These are phyloP conservation scores for Phytophthora palmivora DNA, from an alignment of 352 stramenopile genomes.

Conservation along the genomic window DNA sequence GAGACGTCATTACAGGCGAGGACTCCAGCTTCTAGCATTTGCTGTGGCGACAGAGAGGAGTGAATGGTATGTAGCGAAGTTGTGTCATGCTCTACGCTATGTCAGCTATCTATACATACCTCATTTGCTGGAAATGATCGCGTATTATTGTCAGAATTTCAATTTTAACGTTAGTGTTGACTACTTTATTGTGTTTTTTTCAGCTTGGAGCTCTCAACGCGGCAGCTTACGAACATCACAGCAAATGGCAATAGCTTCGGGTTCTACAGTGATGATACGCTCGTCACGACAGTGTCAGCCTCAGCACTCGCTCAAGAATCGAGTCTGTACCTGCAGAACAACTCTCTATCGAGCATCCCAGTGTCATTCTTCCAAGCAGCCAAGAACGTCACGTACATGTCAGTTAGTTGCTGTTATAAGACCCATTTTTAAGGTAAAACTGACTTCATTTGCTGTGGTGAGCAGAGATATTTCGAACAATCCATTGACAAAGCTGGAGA, in stretches of 20 bases:
- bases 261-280: constrained; percentile 29
- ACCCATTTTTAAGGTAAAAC: neutral
- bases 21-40: constrained; percentile 18
- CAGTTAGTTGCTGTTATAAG: constrained; percentile 9
- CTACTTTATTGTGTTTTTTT: neutral
- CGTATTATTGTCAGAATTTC: neutral
- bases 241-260: constrained; percentile 32
- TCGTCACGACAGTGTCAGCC: constrained; percentile 30
- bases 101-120: constrained; percentile 4
- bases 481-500: constrained; percentile 54
- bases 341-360: constrained; percentile 50
- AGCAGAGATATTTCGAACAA: constrained; percentile 66
- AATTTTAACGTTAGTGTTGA: constrained; percentile 8
- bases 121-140: neutral
- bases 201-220: constrained; percentile 50
- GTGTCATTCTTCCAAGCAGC: constrained; percentile 53
- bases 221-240: constrained; percentile 47
- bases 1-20: constrained; percentile 16
- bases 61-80: constrained; percentile 18
- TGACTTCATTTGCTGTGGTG: constrained; percentile 1
- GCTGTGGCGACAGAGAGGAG: neutral
- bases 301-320: constrained; percentile 38
- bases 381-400: constrained; percentile 49
- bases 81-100: neutral
- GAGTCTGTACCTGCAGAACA: constrained; percentile 56